Percentiles rank a stretch among this genome's conserved stretches.
These are phyloP conservation scores for Aspergillus piperis DNA, from an alignment of 2,329 filamentous ascomycete genomes.

Conservation along the genomic window DNA sequence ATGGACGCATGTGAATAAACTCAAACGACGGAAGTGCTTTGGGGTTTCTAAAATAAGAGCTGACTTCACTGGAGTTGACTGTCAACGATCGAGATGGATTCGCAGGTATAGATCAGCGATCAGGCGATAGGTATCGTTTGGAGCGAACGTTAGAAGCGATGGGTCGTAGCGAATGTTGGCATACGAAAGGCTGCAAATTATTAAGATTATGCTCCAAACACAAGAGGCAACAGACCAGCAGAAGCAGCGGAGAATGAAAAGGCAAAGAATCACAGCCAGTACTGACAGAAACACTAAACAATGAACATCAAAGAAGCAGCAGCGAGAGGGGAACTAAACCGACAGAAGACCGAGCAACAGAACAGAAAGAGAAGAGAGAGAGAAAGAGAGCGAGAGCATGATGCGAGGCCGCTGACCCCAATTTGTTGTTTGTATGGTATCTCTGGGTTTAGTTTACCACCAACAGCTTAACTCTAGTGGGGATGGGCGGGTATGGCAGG, in stretches of 20 bases:
- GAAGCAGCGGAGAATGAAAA: slow-evolving; percentile 4
- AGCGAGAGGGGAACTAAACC: slow-evolving; percentile 7
- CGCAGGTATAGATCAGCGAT: not conserved
- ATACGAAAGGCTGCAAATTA: not conserved
- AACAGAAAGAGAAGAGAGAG: slow-evolving; percentile 14
- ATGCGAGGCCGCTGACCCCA: slow-evolving; percentile 2
- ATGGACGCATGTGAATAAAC: slow-evolving; percentile 46
- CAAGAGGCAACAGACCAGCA: slow-evolving; percentile 8
- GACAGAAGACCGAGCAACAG: slow-evolving; percentile 12
- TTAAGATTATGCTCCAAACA: slow-evolving; percentile 17
- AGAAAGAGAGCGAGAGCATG: slow-evolving; percentile 11
- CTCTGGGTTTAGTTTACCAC: not conserved
- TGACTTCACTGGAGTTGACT: too few relatives aligned
- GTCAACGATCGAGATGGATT: not conserved
- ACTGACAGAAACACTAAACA: not conserved
- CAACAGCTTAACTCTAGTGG: slow-evolving; percentile 11
- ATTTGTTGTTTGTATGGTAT: slow-evolving; percentile 3
- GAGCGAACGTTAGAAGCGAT: slow-evolving; percentile 21
- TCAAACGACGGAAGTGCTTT: not conserved
- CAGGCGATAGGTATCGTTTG: slow-evolving; percentile 3
- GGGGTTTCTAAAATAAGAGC: not conserved
- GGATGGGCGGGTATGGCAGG: slow-evolving; percentile 5
- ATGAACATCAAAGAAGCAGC: slow-evolving; percentile 7
- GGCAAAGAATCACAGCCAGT: not conserved
- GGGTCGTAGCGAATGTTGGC: slow-evolving; percentile 15